phyloP scores from a whole-genome alignment of 73 alveolate genomes.

The Breviolum minutum region DNA sequence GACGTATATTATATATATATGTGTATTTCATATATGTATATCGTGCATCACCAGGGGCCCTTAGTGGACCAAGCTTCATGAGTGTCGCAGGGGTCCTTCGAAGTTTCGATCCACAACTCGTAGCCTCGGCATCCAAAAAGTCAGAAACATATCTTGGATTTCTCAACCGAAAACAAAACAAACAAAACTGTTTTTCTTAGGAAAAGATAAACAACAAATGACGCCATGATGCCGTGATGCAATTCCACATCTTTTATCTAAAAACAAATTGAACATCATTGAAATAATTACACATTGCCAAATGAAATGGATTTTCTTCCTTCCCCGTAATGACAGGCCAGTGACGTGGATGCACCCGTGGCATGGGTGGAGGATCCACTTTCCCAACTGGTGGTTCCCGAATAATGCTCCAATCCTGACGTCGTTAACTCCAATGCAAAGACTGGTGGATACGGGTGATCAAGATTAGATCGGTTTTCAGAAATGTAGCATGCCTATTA shows the following conservation, averaged over 20 bases:
- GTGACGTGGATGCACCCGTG: slow-evolving; percentile 53
- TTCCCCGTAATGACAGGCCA: background rate
- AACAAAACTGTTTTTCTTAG: background rate
- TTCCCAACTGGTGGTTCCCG: slow-evolving; percentile 66
- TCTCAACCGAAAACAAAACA: background rate
- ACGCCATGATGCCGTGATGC: background rate
- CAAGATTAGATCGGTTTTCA: no score
- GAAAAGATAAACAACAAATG: background rate
- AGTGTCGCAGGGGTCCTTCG: slow-evolving; percentile 1
- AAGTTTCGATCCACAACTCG: slow-evolving; percentile 57
- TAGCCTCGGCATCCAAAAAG: slow-evolving; percentile 1
- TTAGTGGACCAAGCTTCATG: background rate
- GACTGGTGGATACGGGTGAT: no score
- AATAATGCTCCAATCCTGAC: slow-evolving; percentile 83
- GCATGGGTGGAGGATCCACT: slow-evolving; percentile 40
- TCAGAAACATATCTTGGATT: background rate
- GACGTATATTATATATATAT: no score
- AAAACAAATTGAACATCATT: background rate
- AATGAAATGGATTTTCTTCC: no score
- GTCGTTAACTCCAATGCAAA: no score
- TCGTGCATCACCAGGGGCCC: background rate
- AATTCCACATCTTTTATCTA: background rate
- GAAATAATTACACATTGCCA: background rate
- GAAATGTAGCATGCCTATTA: no score
- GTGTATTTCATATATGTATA: background rate